Percentiles rank a stretch among this genome's conserved stretches.
phyloP scores from a whole-genome alignment of 2,329 filamentous ascomycete species.

The Aspergillus sp. region DNA sequence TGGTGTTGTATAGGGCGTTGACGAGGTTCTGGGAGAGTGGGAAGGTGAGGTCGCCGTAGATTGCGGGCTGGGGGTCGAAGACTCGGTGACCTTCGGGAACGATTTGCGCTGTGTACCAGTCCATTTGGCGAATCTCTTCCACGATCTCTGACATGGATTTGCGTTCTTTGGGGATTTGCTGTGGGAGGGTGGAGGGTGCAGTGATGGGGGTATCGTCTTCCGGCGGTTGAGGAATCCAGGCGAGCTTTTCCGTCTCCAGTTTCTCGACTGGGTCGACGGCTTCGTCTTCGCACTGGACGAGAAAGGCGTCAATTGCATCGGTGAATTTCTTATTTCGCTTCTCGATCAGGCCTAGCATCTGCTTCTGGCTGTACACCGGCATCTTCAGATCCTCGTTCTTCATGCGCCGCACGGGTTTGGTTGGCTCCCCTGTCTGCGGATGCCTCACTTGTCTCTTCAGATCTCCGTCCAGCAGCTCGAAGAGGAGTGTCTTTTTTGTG shows the following conservation, averaged over 20 bases:
- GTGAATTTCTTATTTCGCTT: slow-evolving; percentile 84
- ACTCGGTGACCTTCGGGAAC: slow-evolving; percentile 90
- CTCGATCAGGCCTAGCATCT: slow-evolving; percentile 85
- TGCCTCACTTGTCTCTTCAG: slow-evolving; percentile 76
- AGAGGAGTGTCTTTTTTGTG: slow-evolving; percentile 67
- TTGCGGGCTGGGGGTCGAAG: slow-evolving; percentile 79
- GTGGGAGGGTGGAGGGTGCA: slow-evolving; percentile 57
- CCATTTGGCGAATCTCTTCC: slow-evolving; percentile 73
- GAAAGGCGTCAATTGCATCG: slow-evolving; percentile 72
- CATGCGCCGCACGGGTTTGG: slow-evolving; percentile 66
- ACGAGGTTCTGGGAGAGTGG: slow-evolving; percentile 85
- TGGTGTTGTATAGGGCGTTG: slow-evolving; percentile 93
- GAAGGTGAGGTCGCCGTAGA: slow-evolving; percentile 83
- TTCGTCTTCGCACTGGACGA: slow-evolving; percentile 69
- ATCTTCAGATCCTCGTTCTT: slow-evolving; percentile 81
- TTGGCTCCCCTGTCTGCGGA: slow-evolving; percentile 72
- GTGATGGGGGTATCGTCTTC: slow-evolving; percentile 39
- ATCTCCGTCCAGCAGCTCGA: slow-evolving; percentile 92
- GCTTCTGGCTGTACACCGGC: slow-evolving; percentile 89
- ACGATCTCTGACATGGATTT: slow-evolving; percentile 83
- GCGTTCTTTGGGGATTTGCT: slow-evolving; percentile 75
- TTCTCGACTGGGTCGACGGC: slow-evolving; percentile 66
- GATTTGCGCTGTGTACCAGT: slow-evolving; percentile 91
- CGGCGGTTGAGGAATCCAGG: slow-evolving; percentile 64
- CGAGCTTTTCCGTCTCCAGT: slow-evolving; percentile 61